Evolutionary conservation across 2,329 filamentous ascomycete species (phyloP).

Genomic region (Rhytidhysteron rufulum): DNA sequence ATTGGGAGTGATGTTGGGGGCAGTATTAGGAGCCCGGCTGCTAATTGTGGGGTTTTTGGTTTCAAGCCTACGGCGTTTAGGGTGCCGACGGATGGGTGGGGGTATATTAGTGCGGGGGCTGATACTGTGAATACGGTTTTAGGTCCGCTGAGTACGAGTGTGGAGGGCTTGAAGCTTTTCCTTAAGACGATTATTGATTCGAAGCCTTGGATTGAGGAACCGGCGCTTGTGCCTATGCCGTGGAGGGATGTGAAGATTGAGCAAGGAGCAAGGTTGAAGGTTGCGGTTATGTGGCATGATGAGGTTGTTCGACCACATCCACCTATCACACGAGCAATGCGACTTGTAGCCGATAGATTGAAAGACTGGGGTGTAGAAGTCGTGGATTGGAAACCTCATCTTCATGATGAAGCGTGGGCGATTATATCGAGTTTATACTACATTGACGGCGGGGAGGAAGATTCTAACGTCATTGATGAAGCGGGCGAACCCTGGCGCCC

Average conservation of each 20-base stretch:
- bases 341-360: constrained; percentile 43
- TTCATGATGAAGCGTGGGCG: constrained; percentile 49
- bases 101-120: constrained; percentile 41
- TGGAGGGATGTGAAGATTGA: constrained; percentile 42
- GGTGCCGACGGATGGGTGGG: constrained; percentile 41
- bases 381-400: constrained; percentile 48
- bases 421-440: constrained; percentile 45
- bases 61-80: constrained; percentile 43
- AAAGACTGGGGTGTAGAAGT: constrained; percentile 48
- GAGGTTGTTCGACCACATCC: constrained; percentile 63
- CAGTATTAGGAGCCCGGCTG: constrained; percentile 22
- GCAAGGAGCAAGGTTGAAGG: constrained; percentile 36
- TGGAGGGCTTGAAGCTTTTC: constrained; percentile 53
- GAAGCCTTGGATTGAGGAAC: constrained; percentile 56
- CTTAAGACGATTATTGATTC: constrained; percentile 49
- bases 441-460: constrained; percentile 57
- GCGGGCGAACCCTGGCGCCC: constrained; percentile 58
- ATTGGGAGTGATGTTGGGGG: constrained; percentile 32
- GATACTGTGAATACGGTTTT: constrained; percentile 48
- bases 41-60: constrained; percentile 30
- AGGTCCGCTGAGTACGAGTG: constrained; percentile 53
- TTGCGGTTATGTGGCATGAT: constrained; percentile 64
- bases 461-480: constrained; percentile 46
- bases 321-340: constrained; percentile 57
- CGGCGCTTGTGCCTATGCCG: constrained; percentile 56